phyloP scores from a whole-genome alignment of 176 grass and related monocot species.

The Elymus sibiricus region DNA sequence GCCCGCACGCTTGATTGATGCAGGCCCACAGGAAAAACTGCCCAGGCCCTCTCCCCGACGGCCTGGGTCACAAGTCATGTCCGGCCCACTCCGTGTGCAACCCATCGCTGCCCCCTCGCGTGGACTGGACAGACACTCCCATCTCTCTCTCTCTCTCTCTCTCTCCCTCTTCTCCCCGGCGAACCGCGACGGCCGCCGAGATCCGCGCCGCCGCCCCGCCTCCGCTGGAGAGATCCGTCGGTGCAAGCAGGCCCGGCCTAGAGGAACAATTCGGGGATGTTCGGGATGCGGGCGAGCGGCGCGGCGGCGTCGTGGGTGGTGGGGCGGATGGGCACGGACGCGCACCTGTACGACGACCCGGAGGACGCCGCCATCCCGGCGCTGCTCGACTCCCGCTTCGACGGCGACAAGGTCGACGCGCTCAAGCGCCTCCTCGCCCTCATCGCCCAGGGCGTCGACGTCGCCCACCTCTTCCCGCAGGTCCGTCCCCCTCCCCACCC shows the following conservation, averaged over 20 bases:
- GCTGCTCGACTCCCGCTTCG: constrained; percentile 87
- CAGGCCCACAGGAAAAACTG: too few species aligned
- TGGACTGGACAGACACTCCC: neutral
- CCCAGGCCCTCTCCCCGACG: neutral
- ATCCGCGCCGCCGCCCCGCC: neutral
- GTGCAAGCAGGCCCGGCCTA: too few species aligned
- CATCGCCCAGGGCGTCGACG: constrained; percentile 84
- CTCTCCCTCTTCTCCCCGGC: neutral
- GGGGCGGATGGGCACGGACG: constrained; percentile 87
- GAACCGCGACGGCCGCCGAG: neutral
- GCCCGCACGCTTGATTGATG: too few species aligned
- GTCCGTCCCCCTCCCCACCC: neutral
- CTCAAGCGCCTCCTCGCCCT: constrained; percentile 95
- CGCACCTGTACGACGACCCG: constrained; percentile 96
- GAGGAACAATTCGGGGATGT: constrained; percentile 29
- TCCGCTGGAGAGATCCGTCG: too few species aligned
- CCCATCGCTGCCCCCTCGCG: neutral
- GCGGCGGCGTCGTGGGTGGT: constrained; percentile 78
- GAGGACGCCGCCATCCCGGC: constrained; percentile 77
- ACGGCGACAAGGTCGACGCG: constrained; percentile 80
- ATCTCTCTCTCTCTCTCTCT: neutral
- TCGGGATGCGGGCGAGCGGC: constrained; percentile 56
- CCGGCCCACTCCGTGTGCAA: neutral
- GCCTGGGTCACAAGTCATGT: neutral
- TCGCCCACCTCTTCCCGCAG: constrained; percentile 83